Base-by-base conservation (phyloP, 495 filamentous ascomycete species). In the Podospora pseudoanserina region DNA sequence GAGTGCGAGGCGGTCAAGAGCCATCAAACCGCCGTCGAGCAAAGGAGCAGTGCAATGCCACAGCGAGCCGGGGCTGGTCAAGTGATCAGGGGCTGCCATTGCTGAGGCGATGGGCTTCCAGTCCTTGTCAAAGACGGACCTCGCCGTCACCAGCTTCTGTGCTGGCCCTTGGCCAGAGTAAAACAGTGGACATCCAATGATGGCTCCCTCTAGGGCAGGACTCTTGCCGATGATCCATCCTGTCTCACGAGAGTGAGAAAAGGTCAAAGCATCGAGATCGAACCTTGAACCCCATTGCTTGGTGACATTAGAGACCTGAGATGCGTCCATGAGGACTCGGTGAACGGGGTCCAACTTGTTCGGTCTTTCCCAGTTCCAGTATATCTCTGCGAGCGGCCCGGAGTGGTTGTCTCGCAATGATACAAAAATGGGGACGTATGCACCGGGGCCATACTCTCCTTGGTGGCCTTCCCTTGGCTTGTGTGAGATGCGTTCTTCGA, bases 271-370 rank as follows among this genome's bases (percentile, higher is more conserved):
- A 27, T 66, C 65, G 57, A 60, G 57, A 27, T 60, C 65, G 9
- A 60, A 49, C 19, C 28, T 20, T 26, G 28, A 26, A 9, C 23
- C 28, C 65, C 65, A 66, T 16, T 66, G 65, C 15, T 49, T 49
- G 39, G 6, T 9, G 13, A 49, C 7, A 16, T 5, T 49, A 16
- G 39, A 3, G 6, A 49, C 39, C 39, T 49, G 39, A 49, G 39
- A 49, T 11, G 39, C 5, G 9, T 11, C 15, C 15, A 49, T 49
- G 39, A 13, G 13, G 15, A 49, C 39, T 13, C 39, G 39, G 15
- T 11, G 39, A 49, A 49, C 13, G 9, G 39, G 39, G 2, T 49
- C 39, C 9, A 13, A 2, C 39, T 49, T 49, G 9, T 49, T 49
- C 15, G 39, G 39, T 11, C 39, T 49, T 16, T 49, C 39, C 39